Evolutionary conservation across 192 early-diverging fungal species (phyloP), one percentile per base, ranked within the genome.

Genomic region (Glomus cerebriforme): DNA sequence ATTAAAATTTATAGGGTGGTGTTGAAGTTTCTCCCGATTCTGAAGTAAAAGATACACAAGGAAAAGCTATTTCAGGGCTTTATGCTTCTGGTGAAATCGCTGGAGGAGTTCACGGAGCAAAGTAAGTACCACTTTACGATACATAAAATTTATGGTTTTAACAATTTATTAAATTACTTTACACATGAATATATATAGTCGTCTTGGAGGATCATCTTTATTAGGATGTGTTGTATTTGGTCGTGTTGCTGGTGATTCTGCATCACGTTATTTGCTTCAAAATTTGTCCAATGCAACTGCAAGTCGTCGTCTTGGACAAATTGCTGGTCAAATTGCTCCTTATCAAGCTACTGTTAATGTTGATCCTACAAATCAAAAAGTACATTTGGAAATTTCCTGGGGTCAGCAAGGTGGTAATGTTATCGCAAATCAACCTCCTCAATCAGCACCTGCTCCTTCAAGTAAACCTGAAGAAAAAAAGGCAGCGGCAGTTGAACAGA

Each of bases 161-260:
- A 13, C 1, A 31, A 27, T 64, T 2, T 27, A 64, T 64, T 26
- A 31, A 59, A 7, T 22, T 24, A 60, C 9, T 27, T 64, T 27
- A 31, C 29, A 64, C 9, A 29, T 12, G 22, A 31, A 29, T 29
- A 64, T 63, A 27, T 64, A 54, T 54, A 54, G 49, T 22, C 49
- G 49, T 22, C 49, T 54, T n/a, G 97, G 93, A 79, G 97, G 97
- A 62, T 93, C 92, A 67, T 97, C 95, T 37, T 86, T 98, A n/a
- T 86, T 98, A 63, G 96, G 94, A 66, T 98, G 97, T 81, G 96
- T 97, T 17, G 97, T 98, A 60, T 98, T 92, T 88, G 97, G 97
- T 31, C 93, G 97, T 80, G 95, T 96, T 63, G 95, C 97, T 70
- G 97, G 97, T 80, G 82, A 86, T 78, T 84, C 84, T 27, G 94